Evolutionary conservation across 1,284 basidiomycete genomes (phyloP), one percentile per base, ranked within the genome.

Genomic region (Entoloma clypeatum): DNA sequence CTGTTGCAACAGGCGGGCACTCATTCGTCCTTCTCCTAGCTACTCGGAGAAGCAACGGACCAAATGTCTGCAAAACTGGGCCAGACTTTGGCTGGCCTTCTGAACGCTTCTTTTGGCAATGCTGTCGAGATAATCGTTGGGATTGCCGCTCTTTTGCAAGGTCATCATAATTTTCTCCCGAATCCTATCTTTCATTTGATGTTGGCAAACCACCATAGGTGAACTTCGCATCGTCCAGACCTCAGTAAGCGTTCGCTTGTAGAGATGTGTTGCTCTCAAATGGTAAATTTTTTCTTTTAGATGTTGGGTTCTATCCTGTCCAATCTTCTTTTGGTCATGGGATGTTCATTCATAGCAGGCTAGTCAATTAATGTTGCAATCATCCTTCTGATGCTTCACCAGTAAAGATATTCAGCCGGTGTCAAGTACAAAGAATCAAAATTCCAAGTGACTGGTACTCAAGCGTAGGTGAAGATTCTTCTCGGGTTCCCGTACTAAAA

Each of bases 81-180:
- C 3, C 79, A 88, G 55, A 92, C 89, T 1, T 67, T 92, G 21
- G 87, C 89, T 32, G 90, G 90, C 32, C 70, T 95, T 9, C 69
- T 95, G 41, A 94, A 94, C 55, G 92, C 91, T 2, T 86, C 84
- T 25, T 91, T 82, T 51, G 83, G 83, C 34, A 87, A 86, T 57
- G 84, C 84, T 2, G 81, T 87, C 32, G 86, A 90, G 59, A 85
- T 93, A 38, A 92, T 94, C 52, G 89, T 93, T 28, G 87, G 86
- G 16, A 71, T 96, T 48, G 87, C 87, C 30, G 93, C 92, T 5
- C 69, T 94, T 16, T 57, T 84, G 26, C 87, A 91, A 71, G 82
- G 87, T 86, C 41, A 43, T 64, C 56, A 31, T 19, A 11, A 41
- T 34, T 43, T 29, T 16, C 27, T 33, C 24, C 16, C 3, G 7